These are phyloP conservation scores for Geotrichum aggregatum DNA, from an alignment of 1,139 yeast species.

Conservation along the genomic window DNA sequence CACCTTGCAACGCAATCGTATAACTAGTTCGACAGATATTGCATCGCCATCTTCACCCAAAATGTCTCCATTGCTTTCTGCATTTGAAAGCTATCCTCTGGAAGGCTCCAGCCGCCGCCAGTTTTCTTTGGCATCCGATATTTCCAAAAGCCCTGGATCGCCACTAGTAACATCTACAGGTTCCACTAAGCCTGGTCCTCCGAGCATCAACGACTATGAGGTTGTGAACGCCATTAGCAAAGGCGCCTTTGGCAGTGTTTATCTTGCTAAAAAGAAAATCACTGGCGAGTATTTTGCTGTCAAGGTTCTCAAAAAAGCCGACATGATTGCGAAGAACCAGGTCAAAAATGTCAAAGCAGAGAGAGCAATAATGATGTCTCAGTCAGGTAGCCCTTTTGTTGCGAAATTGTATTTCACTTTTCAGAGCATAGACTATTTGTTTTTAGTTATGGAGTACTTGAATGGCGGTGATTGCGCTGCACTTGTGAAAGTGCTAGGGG, in stretches of 20 bases:
- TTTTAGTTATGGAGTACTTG: constrained; percentile 90
- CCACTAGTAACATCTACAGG: constrained; percentile 67
- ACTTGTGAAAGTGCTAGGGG: constrained; percentile 71
- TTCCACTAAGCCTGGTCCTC: constrained; percentile 46
- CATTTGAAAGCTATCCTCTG: constrained; percentile 26
- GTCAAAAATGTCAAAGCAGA: constrained; percentile 91
- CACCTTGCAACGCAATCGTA: constrained; percentile 16
- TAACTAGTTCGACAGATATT: constrained; percentile 6
- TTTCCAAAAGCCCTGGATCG: constrained; percentile 52
- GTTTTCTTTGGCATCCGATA: constrained; percentile 27
- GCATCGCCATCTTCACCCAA: constrained; percentile 31
- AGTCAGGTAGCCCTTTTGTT: constrained; percentile 87
- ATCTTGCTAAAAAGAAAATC: constrained; percentile 68
- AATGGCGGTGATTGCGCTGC: constrained; percentile 97
- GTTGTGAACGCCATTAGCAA: constrained; percentile 88
- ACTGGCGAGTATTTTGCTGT: constrained; percentile 96
- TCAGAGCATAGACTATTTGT: constrained; percentile 80
- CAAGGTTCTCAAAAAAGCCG: constrained; percentile 86
- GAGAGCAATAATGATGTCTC: constrained; percentile 95
- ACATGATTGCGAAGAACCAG: constrained; percentile 95
- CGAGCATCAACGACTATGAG: constrained; percentile 83
- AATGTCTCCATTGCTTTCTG: constrained; percentile 32
- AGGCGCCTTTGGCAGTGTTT: constrained; percentile 97
- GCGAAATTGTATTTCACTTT: constrained; percentile 85
- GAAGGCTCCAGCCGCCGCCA: constrained; percentile 28